phyloP scores from a whole-genome alignment of 768 basidiomycete genomes.

The Termitomyces sp. region DNA sequence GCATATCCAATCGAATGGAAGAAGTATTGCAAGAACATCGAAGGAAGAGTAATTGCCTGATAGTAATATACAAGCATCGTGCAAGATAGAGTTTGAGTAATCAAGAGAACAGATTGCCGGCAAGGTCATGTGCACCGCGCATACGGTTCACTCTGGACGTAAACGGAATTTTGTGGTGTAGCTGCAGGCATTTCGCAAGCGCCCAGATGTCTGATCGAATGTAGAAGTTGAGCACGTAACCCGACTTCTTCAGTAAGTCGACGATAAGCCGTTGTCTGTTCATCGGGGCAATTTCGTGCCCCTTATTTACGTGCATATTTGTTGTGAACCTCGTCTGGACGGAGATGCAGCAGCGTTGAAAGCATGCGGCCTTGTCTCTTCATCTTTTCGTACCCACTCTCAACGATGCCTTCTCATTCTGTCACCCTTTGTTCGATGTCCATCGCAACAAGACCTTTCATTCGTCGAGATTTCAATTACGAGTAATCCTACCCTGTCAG shows the following conservation, averaged over 20 bases:
- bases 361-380: not conserved
- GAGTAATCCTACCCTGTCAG: not conserved
- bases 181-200: not conserved
- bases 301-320: no score
- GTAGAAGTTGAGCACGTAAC: conserved; percentile 81
- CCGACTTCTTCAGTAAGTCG: conserved; percentile 94
- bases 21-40: not conserved
- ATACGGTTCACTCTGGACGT: no score
- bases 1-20: not conserved
- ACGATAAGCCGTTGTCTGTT: conserved; percentile 40
- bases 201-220: conserved; percentile 18
- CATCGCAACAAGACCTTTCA: not conserved
- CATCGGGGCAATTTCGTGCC: no score
- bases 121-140: not conserved
- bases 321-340: not conserved
- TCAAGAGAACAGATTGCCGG: not conserved
- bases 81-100: not conserved
- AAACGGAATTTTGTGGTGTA: no score
- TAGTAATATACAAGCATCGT: not conserved
- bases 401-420: not conserved
- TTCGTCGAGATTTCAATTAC: not conserved
- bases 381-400: not conserved
- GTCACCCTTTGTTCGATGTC: not conserved
- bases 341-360: not conserved
- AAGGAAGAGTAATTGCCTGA: not conserved